A percentile compares a stretch with the other conserved stretches of the same genome.
phyloP scores from a whole-genome alignment of 805 yeast genomes.

The Alloascoidea africana region DNA sequence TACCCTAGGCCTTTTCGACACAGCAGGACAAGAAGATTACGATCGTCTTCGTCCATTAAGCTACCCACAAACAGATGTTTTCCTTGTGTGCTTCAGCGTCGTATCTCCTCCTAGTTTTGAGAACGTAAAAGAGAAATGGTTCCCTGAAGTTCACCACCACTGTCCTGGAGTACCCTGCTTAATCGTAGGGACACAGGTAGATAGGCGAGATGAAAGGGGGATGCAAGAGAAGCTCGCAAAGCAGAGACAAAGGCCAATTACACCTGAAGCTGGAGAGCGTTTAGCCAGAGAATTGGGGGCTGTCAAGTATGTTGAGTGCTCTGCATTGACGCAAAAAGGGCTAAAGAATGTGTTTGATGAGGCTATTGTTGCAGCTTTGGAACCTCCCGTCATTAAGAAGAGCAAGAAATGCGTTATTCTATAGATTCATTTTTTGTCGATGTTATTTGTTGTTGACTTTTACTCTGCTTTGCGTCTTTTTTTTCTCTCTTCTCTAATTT shows the following conservation, averaged over 20 bases:
- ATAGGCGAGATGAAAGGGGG: slow-evolving; percentile 85
- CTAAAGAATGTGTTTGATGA: slow-evolving; percentile 96
- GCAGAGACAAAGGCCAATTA: slow-evolving; percentile 78
- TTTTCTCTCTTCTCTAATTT: too few species aligned
- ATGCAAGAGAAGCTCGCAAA: slow-evolving; percentile 81
- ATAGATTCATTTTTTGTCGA: slow-evolving; percentile 18
- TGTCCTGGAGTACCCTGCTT: slow-evolving; percentile 98
- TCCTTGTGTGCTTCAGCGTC: slow-evolving; percentile 89
- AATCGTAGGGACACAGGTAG: slow-evolving; percentile 94
- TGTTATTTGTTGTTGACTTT: background rate
- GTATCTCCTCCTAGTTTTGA: slow-evolving; percentile 96
- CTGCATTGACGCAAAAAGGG: slow-evolving; percentile 94
- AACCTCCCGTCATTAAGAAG: slow-evolving; percentile 88
- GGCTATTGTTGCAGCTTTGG: slow-evolving; percentile 95
- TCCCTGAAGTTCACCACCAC: slow-evolving; percentile 95
- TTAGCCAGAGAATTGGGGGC: slow-evolving; percentile 90
- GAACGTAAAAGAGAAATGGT: slow-evolving; percentile 96
- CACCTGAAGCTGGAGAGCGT: slow-evolving; percentile 79
- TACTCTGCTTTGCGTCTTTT: too few species aligned
- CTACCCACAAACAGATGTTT: slow-evolving; percentile 95
- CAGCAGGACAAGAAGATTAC: slow-evolving; percentile 99
- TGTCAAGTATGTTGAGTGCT: slow-evolving; percentile 93
- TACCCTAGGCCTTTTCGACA: slow-evolving; percentile 89
- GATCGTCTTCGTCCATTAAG: slow-evolving; percentile 93
- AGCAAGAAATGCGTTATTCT: slow-evolving; percentile 64